Base-by-base conservation (phyloP, 768 basidiomycete genomes). In the Boletus patriciae region DNA sequence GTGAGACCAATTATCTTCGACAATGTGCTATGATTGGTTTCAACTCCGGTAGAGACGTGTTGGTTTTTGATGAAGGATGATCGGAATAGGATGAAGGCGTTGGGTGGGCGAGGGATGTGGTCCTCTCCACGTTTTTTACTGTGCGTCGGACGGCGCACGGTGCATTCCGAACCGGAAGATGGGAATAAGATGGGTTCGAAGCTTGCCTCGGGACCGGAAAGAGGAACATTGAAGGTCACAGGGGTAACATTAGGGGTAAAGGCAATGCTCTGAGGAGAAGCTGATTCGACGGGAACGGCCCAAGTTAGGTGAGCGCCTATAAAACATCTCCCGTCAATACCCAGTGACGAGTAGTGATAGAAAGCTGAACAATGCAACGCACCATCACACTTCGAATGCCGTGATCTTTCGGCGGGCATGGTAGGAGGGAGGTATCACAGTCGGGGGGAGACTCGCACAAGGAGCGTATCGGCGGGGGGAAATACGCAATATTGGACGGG, bases 21-120 rank as follows among this genome's bases (percentile, higher is more conserved):
- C 18, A 92, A 76, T 4, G 90, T 90, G 63, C 85, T 87, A 74
- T 90, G 90, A 69, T 88, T 90, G 31, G 87, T 88, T 76, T 92
- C 90, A 57, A 91, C 85, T 50, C 81, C 83, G 9, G 86, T 82
- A 10, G 88, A 84, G 61, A 92, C 88, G 62, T 87, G 87, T 63
- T 88, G 85, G 62, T 77, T 80, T 74, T 88, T 88, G 70, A 91
- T 88, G 73, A 91, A 91, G 0, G 86, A 85, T 0, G 88, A 88
- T 59, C 90, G 86, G 78, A 92, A 92, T 65, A 92, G 81, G 67
- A 92, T 92, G 75, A 92, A 92, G 25, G 90, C 90, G 65, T 92
- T 92, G 3, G 90, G 88, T 2, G 90, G 90, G 42, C 90, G 87
- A 18, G 90, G 90, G 60, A 92, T 88, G 68, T 91, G 87, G 60